Base-by-base conservation (phyloP, 2,329 filamentous ascomycete species). In the Mycocentrospora acerina region DNA sequence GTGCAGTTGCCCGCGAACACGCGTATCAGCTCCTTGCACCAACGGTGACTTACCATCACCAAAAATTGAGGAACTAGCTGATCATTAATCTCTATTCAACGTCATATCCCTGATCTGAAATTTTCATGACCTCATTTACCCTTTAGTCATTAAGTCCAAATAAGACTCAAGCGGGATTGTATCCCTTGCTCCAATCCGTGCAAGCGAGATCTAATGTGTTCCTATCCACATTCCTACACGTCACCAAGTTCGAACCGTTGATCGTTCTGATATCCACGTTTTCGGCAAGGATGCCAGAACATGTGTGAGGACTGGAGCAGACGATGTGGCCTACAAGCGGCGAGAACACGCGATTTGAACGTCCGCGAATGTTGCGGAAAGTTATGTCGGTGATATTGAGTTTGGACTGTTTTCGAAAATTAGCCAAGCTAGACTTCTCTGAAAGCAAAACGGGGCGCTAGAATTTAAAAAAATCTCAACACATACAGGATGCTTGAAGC, bases 231-330 rank as follows among this genome's bases (percentile, higher is more conserved):
- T 49, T 49, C 29, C 46, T 31, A 13, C 46, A 49, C 16, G 46
- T 49, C 4, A 49, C 42, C 3, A 49, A 37, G 10, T 46, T 46
- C 4, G 39, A 43, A 13, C 46, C 46, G 16, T 49, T 49, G 16
- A 49, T 33, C 3, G 46, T 46, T 22, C 46, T 18, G 4, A 49
- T 46, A 28, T 49, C 46, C 28, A 49, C 40, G 25, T 49, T 43
- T 35, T 46, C 36, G 14, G 46, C 46, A 22, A 43, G 3, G 22
- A 49, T 49, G 9, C 40, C 40, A 1, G 40, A 46, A 18, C 46
- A 49, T 8, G 46, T 49, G 14, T 43, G n/a, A 12, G 39, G 34
- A 4, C 22, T 22, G 25, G 41, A 46, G 17, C 42, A 46, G 12
- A 46, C 42, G 12, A 45, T 10, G 14, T 42, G 43, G 6, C 29